Evolutionary conservation across 192 early-diverging fungal genomes (phyloP).

Genomic region (Coemansia furcata): DNA sequence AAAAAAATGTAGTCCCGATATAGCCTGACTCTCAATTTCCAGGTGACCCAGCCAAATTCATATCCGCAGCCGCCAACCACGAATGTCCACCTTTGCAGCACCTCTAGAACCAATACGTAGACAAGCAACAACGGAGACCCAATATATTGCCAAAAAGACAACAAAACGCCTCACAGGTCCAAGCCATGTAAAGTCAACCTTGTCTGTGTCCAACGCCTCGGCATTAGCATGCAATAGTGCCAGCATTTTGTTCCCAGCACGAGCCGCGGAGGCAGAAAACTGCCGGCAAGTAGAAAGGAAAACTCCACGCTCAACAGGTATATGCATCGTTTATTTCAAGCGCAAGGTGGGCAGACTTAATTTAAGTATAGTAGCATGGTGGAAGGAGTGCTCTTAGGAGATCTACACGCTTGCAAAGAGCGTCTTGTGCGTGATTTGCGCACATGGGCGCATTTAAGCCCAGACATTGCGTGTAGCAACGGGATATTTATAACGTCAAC

Average conservation of each 20-base stretch:
- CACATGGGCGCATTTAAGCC: background rate
- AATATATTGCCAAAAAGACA: too few species aligned
- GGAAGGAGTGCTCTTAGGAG: background rate
- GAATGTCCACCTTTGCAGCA: background rate
- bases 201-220: background rate
- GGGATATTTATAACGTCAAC: background rate
- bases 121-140: too few species aligned
- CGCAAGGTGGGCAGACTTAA: background rate
- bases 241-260: background rate
- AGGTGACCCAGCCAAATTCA: background rate
- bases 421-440: background rate
- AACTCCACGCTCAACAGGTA: background rate
- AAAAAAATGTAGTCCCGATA: too few species aligned
- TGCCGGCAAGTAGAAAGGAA: background rate
- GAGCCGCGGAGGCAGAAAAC: background rate
- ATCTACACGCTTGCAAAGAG: background rate
- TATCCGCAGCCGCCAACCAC: background rate
- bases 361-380: background rate
- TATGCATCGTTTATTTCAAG: background rate
- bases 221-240: background rate
- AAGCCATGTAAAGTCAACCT: slow-evolving; percentile 3
- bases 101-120: background rate
- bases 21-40: background rate
- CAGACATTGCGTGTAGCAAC: background rate
- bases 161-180: background rate